Conservation (phyloP, 225 moss, liverwort and hornwort species). For the Antitrichia curtipendula region DNA sequence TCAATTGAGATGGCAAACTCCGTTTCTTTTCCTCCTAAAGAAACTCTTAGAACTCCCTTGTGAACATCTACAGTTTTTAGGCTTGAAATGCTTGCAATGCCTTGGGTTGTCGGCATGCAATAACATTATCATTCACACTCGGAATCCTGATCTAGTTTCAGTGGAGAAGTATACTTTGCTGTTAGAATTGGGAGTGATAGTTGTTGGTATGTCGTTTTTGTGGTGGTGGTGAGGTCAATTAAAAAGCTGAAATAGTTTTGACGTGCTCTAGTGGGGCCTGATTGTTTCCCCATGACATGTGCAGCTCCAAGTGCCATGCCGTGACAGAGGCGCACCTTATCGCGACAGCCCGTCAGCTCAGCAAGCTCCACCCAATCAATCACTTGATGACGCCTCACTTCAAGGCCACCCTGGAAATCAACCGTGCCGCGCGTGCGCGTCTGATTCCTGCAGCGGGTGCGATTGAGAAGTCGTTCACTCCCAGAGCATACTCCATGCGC, state of each 20-base stretch:
- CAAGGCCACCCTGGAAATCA: slow-evolving; percentile 26
- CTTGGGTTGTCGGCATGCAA: not conserved
- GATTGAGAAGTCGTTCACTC: slow-evolving; percentile 32
- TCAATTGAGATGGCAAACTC: not conserved
- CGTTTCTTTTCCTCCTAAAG: not conserved
- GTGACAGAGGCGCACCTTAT: slow-evolving; percentile 31
- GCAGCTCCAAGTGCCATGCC: slow-evolving; percentile 32
- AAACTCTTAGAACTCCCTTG: not conserved
- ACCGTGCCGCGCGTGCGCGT: slow-evolving; percentile 13
- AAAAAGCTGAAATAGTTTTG: not conserved
- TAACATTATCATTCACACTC: not conserved
- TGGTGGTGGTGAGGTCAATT: not conserved
- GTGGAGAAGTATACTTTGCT: not conserved
- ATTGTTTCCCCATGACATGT: not conserved
- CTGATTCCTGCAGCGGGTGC: slow-evolving; percentile 19
- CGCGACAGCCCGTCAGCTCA: slow-evolving; percentile 34
- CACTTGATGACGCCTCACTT: slow-evolving; percentile 37
- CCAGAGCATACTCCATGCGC: slow-evolving; percentile 19
- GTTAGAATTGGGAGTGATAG: not conserved
- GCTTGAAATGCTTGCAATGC: not conserved
- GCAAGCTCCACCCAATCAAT: slow-evolving; percentile 40
- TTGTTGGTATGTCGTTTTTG: not conserved
- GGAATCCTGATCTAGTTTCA: not conserved
- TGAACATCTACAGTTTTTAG: not conserved
- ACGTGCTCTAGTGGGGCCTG: not conserved